Evolutionary conservation across 768 basidiomycete species (phyloP), one percentile per base, ranked within the genome.

Genomic region (Amanita phalloides): DNA sequence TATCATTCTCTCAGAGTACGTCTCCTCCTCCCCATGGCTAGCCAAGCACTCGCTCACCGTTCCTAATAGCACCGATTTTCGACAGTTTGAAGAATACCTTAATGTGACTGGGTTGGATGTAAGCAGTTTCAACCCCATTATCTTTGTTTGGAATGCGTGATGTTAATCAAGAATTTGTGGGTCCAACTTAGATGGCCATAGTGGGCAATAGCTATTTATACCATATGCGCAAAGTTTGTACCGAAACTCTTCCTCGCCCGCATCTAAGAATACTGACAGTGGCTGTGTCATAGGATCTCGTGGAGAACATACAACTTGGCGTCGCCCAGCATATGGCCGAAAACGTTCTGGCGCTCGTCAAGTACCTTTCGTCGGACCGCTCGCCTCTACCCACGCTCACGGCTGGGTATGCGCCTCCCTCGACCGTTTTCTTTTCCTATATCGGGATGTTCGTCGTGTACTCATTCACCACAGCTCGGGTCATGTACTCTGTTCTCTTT

Each of bases 141-240:
- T 32, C 37, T 21, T 35, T 17, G 28, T 17, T 20, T 49, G 17
- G 6, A 48, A 10, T 30, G 50, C 39, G 6, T 23, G 17, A 49
- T 39, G 46, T 38, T 44, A 54, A 51, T 33, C 42, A 45, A 46
- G 9, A 44, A 28, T 28, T 8, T 33, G 11, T 33, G 33, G 33
- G 33, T 33, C 6, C 33, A 13, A 11, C 4, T 4, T 33, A 90
- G 88, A 90, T 95, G 77, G 93, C 93, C 0, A 70, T 95, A 25
- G 82, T 95, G 3, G 89, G 90, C 11, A 89, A 95, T 65, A 89
- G 88, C 58, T 98, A 96, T 64, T 70, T 91, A 49, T 97, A 96
- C 62, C 93, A 97, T 66, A 97, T 91, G 70, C 82, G 86, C 45
- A 90, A 90, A 72, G 86, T 82, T 57, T 1, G 62, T 56, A 4